These are phyloP conservation scores for Prunus mongolica DNA, from an alignment of 306 rosid genomes.

Conservation along the genomic window DNA sequence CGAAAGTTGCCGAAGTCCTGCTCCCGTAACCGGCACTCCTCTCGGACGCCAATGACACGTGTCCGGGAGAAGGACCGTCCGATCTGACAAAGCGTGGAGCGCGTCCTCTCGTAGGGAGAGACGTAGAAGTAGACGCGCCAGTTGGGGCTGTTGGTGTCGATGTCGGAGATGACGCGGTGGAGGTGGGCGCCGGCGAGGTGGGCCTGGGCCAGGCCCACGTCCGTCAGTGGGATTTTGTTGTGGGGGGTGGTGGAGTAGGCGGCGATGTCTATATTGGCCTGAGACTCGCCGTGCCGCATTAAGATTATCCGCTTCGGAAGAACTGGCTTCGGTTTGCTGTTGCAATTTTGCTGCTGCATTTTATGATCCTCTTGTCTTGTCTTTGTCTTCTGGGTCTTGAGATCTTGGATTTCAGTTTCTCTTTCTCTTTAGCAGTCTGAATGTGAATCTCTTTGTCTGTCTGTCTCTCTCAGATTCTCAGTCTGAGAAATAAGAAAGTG, in stretches of 20 bases:
- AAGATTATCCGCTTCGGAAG: constrained; percentile 80
- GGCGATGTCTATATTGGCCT: constrained; percentile 61
- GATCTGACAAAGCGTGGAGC: constrained; percentile 79
- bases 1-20: constrained; percentile 95
- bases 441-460: too few relatives aligned
- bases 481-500: neutral
- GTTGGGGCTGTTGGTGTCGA: constrained; percentile 26
- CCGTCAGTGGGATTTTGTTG: constrained; percentile 53
- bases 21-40: constrained; percentile 88
- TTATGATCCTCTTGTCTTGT: neutral
- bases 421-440: too few relatives aligned
- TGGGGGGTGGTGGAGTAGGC: constrained; percentile 71
- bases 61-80: constrained; percentile 62
- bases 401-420: too few relatives aligned
- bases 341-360: constrained; percentile 18
- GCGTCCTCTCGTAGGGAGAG: constrained; percentile 76
- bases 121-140: constrained; percentile 90
- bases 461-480: neutral
- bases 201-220: constrained; percentile 54
- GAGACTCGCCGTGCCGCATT: constrained; percentile 82
- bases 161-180: constrained; percentile 28
- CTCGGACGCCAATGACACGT: constrained; percentile 73
- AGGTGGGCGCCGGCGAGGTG: constrained; percentile 49
- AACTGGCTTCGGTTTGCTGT: neutral
- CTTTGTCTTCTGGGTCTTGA: neutral